Base-by-base conservation (phyloP, 192 early-diverging fungal species). In the Spizellomyces sp. region DNA sequence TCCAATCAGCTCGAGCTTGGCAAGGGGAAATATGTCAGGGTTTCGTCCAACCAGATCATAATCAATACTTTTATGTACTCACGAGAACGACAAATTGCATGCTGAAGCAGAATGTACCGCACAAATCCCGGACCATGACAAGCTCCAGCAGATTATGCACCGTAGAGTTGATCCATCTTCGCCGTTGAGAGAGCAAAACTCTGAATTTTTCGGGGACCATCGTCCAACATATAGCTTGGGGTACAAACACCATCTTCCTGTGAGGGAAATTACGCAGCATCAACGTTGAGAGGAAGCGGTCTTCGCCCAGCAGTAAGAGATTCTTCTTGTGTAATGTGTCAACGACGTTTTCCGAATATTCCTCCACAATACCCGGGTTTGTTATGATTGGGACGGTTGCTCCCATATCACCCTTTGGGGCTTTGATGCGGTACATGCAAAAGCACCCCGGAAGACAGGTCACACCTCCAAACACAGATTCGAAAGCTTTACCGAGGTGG, bases 81-180 rank as follows among this genome's bases (percentile, higher is more conserved):
- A 86, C 84, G 65, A 73, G 71, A 65, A 85, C 77, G 4, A 98
- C 87, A 82, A 98, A 98, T 62, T 95, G 91, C 86, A 88, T 98
- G 61, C 94, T 95, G 71, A 98, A 93, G 74, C 96, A 98, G 77
- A 98, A 97, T 2, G 92, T 95, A 42, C 96, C 96, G 81, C 96
- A 98, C 62, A 98, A 84, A 69, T 95, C 91, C 55, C 90, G 84
- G 21, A 98, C 89, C 36, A 93, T 82, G n/a, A 98, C 92, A 52
- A 98, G 80, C 76, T 98, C 94, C 45, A 98, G 68, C 72, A 98
- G 81, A 73, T 98, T 98, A 81, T 98, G 96, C 71, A 98, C 91
- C 4, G 96, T 98, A 59, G 91, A 92, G 83, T 98, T 98, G 80
- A 98, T 98, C 96, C 96, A 98, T 21, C 96, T 88, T 58, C 95